Evolutionary conservation across 495 filamentous ascomycete genomes (phyloP).

Genomic region (Podospora bellae-mahoneyi): DNA sequence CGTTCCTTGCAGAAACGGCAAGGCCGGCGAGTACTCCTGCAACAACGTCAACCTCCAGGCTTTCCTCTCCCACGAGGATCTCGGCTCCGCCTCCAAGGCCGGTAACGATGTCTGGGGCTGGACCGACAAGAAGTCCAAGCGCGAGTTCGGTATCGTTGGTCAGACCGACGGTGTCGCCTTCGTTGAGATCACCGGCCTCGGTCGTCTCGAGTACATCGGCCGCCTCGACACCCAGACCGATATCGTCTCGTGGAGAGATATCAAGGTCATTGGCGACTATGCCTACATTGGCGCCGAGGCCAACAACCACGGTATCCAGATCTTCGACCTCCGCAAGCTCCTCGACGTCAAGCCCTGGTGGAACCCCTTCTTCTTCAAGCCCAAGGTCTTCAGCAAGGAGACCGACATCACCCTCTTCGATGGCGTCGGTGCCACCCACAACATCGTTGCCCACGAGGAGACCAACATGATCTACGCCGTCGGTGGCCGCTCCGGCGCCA

Average conservation of each 20-base stretch:
- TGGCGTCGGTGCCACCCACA: slow-evolving; percentile 29
- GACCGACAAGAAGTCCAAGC: slow-evolving; percentile 40
- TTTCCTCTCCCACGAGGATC: slow-evolving; percentile 48
- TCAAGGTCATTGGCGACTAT: slow-evolving; percentile 42
- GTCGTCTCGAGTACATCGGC: slow-evolving; percentile 46
- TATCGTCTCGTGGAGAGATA: slow-evolving; percentile 45
- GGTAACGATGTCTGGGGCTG: slow-evolving; percentile 47
- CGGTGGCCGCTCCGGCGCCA: slow-evolving; percentile 44
- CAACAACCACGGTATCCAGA: slow-evolving; percentile 42
- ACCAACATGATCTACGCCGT: slow-evolving; percentile 45
- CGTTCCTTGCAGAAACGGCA: slow-evolving; percentile 44
- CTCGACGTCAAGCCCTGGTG: slow-evolving; percentile 22
- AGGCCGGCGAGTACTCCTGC: slow-evolving; percentile 48
- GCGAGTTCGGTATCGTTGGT: slow-evolving; percentile 50
- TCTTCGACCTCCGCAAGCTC: slow-evolving; percentile 48
- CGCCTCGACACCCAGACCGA: slow-evolving; percentile 40
- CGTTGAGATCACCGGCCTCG: slow-evolving; percentile 42
- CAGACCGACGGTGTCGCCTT: slow-evolving; percentile 52
- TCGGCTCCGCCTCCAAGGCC: slow-evolving; percentile 42
- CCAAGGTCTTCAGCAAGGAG: slow-evolving; percentile 23
- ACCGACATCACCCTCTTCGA: slow-evolving; percentile 25
- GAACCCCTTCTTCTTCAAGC: slow-evolving; percentile 19
- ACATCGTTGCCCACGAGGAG: slow-evolving; percentile 51
- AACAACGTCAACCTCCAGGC: slow-evolving; percentile 53
- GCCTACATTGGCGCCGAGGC: slow-evolving; percentile 48